phyloP scores from a whole-genome alignment of 2,329 filamentous ascomycete species.

The Cytospora leucostoma region DNA sequence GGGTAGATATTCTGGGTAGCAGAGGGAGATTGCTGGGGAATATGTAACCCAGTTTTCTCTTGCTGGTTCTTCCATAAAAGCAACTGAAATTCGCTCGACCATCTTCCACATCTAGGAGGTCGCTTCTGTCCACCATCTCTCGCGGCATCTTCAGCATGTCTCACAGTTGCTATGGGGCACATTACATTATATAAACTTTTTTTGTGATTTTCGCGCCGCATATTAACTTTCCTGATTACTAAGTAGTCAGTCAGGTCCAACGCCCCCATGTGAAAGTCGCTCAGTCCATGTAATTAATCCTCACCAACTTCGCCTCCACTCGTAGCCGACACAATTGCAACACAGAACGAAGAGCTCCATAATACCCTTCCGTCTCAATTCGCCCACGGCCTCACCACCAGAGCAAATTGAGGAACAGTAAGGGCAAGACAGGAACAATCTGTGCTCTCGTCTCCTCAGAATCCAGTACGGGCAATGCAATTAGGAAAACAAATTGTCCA shows the following conservation, averaged over 20 bases:
- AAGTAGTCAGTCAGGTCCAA: no score
- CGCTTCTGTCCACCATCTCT: neutral
- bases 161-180: neutral
- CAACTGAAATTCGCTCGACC: neutral
- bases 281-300: neutral
- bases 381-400: neutral
- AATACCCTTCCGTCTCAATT: neutral
- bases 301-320: neutral
- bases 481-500: neutral
- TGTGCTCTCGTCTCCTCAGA: neutral
- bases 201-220: conserved; percentile 5
- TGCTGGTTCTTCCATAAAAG: neutral
- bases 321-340: neutral
- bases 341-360: neutral
- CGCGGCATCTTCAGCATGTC: neutral
- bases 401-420: neutral
- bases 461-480: neutral
- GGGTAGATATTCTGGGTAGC: neutral
- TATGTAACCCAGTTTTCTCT: neutral
- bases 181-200: neutral
- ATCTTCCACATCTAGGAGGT: neutral
- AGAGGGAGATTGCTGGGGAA: neutral
- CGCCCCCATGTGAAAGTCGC: neutral
- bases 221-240: neutral
- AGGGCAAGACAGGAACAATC: neutral